These are phyloP conservation scores for Phoma sp. DNA, from an alignment of 2,329 filamentous ascomycete species.

Conservation along the genomic window DNA sequence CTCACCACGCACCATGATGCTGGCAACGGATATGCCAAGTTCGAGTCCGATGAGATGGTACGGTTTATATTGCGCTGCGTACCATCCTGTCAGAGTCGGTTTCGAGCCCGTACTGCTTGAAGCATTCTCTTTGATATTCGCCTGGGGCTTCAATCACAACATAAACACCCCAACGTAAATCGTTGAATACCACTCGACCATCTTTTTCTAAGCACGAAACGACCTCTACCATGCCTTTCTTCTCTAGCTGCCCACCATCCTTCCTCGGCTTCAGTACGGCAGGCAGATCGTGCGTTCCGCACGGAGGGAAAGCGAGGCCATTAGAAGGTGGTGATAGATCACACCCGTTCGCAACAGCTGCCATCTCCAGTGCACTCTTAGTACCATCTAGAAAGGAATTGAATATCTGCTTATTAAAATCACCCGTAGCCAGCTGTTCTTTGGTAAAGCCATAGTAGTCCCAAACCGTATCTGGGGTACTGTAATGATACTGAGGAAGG, in stretches of 20 bases:
- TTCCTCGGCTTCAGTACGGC: conserved; percentile 48
- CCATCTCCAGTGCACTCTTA: conserved; percentile 56
- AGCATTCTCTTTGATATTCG: conserved; percentile 52
- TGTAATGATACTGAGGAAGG: conserved; percentile 54
- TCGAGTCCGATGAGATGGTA: conserved; percentile 57
- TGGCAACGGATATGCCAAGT: conserved; percentile 53
- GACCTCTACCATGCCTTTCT: conserved; percentile 54
- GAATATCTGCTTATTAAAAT: conserved; percentile 58
- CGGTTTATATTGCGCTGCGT: conserved; percentile 55
- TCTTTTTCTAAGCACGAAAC: conserved; percentile 54
- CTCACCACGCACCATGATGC: conserved; percentile 55
- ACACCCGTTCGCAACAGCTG: conserved; percentile 56
- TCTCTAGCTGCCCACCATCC: conserved; percentile 52
- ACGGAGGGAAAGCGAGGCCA: conserved; percentile 54
- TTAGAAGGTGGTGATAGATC: conserved; percentile 50
- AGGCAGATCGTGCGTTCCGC: conserved; percentile 52
- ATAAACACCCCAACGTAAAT: conserved; percentile 54
- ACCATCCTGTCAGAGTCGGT: conserved; percentile 51
- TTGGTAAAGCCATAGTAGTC: conserved; percentile 55
- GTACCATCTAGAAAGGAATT: conserved; percentile 58
- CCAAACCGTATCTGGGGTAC: conserved; percentile 56
- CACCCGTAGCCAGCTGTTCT: conserved; percentile 51
- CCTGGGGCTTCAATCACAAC: conserved; percentile 54
- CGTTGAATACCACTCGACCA: conserved; percentile 50
- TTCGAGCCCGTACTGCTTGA: conserved; percentile 54